phyloP scores from a whole-genome alignment of 2,329 filamentous ascomycete species.

The Cryphonectria carpinicola region DNA sequence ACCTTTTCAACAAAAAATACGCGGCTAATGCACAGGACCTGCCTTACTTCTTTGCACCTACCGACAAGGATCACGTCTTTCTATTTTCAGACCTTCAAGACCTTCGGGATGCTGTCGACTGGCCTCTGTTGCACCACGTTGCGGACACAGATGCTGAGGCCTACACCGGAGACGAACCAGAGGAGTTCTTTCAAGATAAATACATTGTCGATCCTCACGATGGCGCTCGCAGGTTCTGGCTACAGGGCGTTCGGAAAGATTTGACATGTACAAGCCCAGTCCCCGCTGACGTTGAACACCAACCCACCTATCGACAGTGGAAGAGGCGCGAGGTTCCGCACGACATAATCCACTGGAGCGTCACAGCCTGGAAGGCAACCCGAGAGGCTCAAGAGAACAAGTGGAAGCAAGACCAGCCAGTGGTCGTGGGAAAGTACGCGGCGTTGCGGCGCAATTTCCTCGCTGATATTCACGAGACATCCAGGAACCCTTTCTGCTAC shows the following conservation, averaged over 20 bases:
- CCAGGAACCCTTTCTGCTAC: slow-evolving; percentile 52
- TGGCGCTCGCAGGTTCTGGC: slow-evolving; percentile 66
- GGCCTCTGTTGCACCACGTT: slow-evolving; percentile 56
- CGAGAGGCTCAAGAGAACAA: slow-evolving; percentile 35
- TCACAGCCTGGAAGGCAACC: slow-evolving; percentile 47
- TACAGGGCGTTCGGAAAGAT: slow-evolving; percentile 55
- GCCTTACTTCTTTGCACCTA: slow-evolving; percentile 83
- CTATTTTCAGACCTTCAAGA: slow-evolving; percentile 32
- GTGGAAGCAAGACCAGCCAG: slow-evolving; percentile 75
- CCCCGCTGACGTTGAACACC: slow-evolving; percentile 55
- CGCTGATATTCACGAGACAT: slow-evolving; percentile 54
- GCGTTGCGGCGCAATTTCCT: slow-evolving; percentile 82
- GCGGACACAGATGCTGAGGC: slow-evolving; percentile 39
- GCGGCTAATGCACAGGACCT: slow-evolving; percentile 65
- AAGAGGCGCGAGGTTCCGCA: slow-evolving; percentile 41
- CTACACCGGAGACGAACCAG: slow-evolving; percentile 48
- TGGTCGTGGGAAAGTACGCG: slow-evolving; percentile 75
- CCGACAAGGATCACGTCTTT: slow-evolving; percentile 36
- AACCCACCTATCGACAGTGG: slow-evolving; percentile 50
- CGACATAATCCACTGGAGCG: slow-evolving; percentile 82
- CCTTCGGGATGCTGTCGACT: slow-evolving; percentile 57
- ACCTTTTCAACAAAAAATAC: slow-evolving; percentile 89
- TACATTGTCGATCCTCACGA: slow-evolving; percentile 62
- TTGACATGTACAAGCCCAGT: slow-evolving; percentile 68
- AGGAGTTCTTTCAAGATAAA: slow-evolving; percentile 56